These are phyloP conservation scores for Vitis amurensis DNA, from an alignment of 164 flowering plant species.

Conservation along the genomic window DNA sequence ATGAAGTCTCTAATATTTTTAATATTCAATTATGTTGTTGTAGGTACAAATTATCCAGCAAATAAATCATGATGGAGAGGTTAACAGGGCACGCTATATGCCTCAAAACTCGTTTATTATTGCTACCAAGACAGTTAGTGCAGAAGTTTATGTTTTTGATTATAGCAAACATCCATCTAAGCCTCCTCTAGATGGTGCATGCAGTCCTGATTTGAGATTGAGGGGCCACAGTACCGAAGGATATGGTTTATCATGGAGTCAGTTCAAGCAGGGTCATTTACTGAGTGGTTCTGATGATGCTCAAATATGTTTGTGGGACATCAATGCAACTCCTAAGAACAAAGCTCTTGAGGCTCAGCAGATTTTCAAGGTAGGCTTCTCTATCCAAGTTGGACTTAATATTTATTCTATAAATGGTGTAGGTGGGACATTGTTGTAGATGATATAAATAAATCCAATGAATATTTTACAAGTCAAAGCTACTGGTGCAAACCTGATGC, in stretches of 20 bases:
- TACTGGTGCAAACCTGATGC: background rate
- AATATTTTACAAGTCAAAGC: background rate
- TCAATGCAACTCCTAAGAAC: constrained; percentile 78
- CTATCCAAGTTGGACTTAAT: constrained; percentile 1
- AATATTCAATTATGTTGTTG: constrained; percentile 8
- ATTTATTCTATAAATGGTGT: background rate
- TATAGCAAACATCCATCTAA: constrained; percentile 91
- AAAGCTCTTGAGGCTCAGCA: constrained; percentile 90
- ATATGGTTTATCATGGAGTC: constrained; percentile 96
- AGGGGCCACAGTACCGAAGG: constrained; percentile 96
- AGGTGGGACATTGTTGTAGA: too few relatives aligned
- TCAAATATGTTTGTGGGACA: constrained; percentile 96
- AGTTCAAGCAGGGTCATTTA: constrained; percentile 81
- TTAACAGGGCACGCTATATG: constrained; percentile 95
- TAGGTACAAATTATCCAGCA: constrained; percentile 96
- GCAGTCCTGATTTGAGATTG: constrained; percentile 86
- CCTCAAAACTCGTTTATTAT: constrained; percentile 89
- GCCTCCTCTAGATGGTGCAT: constrained; percentile 81
- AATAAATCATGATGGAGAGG: constrained; percentile 95
- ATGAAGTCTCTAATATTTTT: background rate
- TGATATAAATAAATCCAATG: too few relatives aligned
- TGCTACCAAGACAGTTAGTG: constrained; percentile 92
- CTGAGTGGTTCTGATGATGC: constrained; percentile 99
- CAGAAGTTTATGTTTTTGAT: constrained; percentile 93
- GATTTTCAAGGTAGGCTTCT: constrained; percentile 66